These are phyloP conservation scores for Mrakia hoshinonis DNA, from an alignment of 768 basidiomycete genomes.

Conservation along the genomic window DNA sequence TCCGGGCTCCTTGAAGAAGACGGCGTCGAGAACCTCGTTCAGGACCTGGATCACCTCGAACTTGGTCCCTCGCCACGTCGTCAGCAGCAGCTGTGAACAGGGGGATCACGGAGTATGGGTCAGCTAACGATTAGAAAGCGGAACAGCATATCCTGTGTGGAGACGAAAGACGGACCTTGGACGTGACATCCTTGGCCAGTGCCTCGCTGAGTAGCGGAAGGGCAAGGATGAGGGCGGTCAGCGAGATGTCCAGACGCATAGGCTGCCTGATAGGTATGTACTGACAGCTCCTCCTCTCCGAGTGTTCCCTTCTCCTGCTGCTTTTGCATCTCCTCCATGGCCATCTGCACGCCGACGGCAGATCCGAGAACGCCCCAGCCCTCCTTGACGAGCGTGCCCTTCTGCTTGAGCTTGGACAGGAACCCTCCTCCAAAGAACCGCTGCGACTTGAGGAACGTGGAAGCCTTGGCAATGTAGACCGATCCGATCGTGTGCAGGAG, in stretches of 20 bases:
- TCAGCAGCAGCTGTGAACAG: slow-evolving; percentile 65
- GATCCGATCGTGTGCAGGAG: slow-evolving; percentile 81
- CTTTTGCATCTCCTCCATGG: slow-evolving; percentile 88
- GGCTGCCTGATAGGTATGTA: too few species aligned
- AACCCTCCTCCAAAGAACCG: slow-evolving; percentile 80
- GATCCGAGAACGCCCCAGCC: slow-evolving; percentile 94
- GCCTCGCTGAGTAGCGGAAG: not conserved
- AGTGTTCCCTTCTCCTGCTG: slow-evolving; percentile 65
- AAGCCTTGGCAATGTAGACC: slow-evolving; percentile 87
- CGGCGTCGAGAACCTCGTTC: slow-evolving; percentile 66
- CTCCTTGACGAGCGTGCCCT: slow-evolving; percentile 84
- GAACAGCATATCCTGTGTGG: not conserved
- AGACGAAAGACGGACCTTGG: not conserved
- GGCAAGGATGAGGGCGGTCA: not conserved
- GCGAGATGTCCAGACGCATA: not conserved
- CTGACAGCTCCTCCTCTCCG: slow-evolving; percentile 37
- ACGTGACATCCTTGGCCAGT: slow-evolving; percentile 15
- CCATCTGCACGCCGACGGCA: slow-evolving; percentile 72
- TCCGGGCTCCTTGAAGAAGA: slow-evolving; percentile 63
- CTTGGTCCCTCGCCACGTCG: slow-evolving; percentile 94
- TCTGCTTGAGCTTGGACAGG: slow-evolving; percentile 67
- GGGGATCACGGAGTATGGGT: not conserved
- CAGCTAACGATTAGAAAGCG: not conserved
- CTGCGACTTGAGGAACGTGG: slow-evolving; percentile 79
- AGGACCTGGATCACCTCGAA: slow-evolving; percentile 74